phyloP scores from a whole-genome alignment of 1,284 basidiomycete genomes.

The Ustilago crameri region DNA sequence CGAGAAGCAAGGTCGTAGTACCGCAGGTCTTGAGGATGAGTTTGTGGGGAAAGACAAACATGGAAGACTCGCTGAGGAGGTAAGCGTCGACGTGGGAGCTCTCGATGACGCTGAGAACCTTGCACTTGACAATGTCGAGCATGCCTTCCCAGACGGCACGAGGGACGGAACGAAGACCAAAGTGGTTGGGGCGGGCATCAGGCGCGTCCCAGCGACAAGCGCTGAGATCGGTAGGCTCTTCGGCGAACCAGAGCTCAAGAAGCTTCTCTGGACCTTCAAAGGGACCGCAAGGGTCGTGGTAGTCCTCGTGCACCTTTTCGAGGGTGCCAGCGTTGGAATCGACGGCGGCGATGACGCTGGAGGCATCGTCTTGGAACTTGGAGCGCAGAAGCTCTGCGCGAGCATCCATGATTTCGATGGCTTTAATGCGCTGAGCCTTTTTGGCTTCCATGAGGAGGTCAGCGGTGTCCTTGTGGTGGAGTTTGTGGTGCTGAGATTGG shows the following conservation, averaged over 20 bases:
- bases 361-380: slow-evolving; percentile 34
- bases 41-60: slow-evolving; percentile 95
- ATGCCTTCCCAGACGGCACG: slow-evolving; percentile 91
- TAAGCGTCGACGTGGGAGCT: slow-evolving; percentile 93
- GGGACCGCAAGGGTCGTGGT: slow-evolving; percentile 59
- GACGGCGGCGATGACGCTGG: slow-evolving; percentile 41
- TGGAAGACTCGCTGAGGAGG: slow-evolving; percentile 95
- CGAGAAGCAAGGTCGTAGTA: slow-evolving; percentile 95
- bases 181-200: slow-evolving; percentile 39
- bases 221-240: slow-evolving; percentile 69
- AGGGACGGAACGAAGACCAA: slow-evolving; percentile 82
- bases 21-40: slow-evolving; percentile 99
- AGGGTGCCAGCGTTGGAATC: slow-evolving; percentile 34
- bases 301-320: slow-evolving; percentile 35
- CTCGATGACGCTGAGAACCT: slow-evolving; percentile 88
- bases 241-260: slow-evolving; percentile 95
- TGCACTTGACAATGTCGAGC: slow-evolving; percentile 96
- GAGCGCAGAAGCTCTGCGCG: slow-evolving; percentile 34
- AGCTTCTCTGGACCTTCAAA: slow-evolving; percentile 85
- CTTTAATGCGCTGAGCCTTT: slow-evolving; percentile 44
- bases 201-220: slow-evolving; percentile 40
- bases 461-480: slow-evolving; percentile 44
- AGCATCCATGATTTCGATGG: slow-evolving; percentile 48
- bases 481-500: slow-evolving; percentile 20
- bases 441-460: slow-evolving; percentile 50